Percentiles rank a stretch among this genome's conserved stretches.
These are phyloP conservation scores for Backusella tarrabulga DNA, from an alignment of 192 early-diverging fungal genomes.

Conservation along the genomic window DNA sequence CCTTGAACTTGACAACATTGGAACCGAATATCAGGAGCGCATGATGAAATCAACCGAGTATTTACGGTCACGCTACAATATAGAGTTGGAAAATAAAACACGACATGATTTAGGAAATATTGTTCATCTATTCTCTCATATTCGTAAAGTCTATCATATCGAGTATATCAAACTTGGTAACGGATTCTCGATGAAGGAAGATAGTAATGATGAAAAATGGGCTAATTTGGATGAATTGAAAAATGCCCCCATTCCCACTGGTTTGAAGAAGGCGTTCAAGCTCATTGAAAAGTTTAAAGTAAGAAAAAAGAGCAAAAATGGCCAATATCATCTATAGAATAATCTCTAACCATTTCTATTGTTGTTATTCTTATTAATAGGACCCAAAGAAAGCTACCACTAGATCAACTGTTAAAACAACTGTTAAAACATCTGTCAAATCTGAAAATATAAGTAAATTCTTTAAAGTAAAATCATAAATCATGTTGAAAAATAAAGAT, in stretches of 20 bases:
- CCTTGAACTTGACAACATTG: conserved; percentile 28
- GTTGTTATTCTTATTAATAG: background rate
- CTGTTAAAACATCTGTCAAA: conserved; percentile 1
- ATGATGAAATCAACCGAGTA: conserved; percentile 19
- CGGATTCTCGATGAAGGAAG: background rate
- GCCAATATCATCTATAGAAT: background rate
- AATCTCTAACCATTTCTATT: background rate
- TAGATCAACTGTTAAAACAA: background rate
- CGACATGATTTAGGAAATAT: conserved; percentile 49
- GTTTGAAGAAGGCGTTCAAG: conserved; percentile 54
- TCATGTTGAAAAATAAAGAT: background rate
- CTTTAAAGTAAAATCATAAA: conserved; percentile 4
- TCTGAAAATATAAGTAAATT: background rate
- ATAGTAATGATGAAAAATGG: conserved; percentile 35
- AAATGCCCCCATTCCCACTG: conserved; percentile 53
- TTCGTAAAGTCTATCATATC: conserved; percentile 52
- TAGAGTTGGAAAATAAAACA: conserved; percentile 17
- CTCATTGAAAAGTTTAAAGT: conserved; percentile 39
- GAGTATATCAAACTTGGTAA: conserved; percentile 39
- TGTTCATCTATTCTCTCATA: conserved; percentile 71
- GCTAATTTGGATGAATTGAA: conserved; percentile 40
- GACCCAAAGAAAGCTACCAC: background rate
- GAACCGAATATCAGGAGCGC: conserved; percentile 10
- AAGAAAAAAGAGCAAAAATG: background rate
- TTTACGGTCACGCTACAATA: conserved; percentile 12